phyloP scores from a whole-genome alignment of 2,329 filamentous ascomycete genomes.

The Mycosphaerella sp. region DNA sequence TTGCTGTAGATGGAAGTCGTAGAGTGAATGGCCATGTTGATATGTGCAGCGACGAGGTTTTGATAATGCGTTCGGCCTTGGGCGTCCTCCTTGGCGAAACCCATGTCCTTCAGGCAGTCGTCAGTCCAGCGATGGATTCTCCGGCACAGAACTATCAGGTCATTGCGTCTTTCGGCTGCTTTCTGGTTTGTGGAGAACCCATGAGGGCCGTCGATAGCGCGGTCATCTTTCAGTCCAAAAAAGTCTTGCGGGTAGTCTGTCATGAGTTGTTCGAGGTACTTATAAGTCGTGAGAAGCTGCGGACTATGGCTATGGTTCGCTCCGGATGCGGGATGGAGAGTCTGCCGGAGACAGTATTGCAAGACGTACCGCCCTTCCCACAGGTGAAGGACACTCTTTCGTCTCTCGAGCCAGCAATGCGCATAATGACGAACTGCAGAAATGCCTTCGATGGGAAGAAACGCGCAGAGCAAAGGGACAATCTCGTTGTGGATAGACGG shows the following conservation, averaged over 20 bases:
- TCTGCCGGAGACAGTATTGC: neutral
- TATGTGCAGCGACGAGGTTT: slow-evolving; percentile 3
- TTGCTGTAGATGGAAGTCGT: neutral
- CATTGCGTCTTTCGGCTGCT: neutral
- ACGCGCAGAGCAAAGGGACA: neutral
- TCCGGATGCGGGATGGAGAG: no score
- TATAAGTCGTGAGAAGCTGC: no score
- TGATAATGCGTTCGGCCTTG: neutral
- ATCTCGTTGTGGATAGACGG: slow-evolving; percentile 1
- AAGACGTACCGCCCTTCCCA: slow-evolving; percentile 2
- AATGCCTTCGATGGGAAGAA: neutral
- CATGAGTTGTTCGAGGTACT: no score
- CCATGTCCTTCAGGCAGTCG: neutral
- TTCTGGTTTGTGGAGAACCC: neutral
- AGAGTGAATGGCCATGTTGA: slow-evolving; percentile 2
- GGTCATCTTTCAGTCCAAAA: neutral
- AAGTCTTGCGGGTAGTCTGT: neutral
- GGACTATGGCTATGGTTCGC: no score
- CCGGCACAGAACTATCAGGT: neutral
- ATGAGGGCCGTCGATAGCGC: neutral
- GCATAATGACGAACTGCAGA: neutral
- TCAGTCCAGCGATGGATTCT: slow-evolving; percentile 5
- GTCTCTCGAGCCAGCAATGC: slow-evolving; percentile 3
- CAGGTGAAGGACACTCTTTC: neutral
- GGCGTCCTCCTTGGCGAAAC: neutral